Evolutionary conservation across 2,329 filamentous ascomycete genomes (phyloP).

Genomic region (Myriosclerotinia duriaeana): DNA sequence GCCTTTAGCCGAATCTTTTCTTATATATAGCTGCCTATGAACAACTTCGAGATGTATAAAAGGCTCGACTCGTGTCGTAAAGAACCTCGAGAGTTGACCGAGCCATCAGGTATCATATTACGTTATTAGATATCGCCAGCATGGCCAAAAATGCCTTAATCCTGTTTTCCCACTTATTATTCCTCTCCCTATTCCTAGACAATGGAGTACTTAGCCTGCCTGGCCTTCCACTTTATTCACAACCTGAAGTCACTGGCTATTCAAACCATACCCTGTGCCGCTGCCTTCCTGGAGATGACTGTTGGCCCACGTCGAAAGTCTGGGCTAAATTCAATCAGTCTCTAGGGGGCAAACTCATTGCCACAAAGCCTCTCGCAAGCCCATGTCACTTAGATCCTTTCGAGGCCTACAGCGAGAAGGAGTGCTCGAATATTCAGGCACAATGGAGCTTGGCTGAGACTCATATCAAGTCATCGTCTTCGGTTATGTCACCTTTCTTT

Average conservation of each 20-base stretch:
- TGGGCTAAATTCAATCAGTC: conserved; percentile 30
- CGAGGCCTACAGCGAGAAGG: neutral
- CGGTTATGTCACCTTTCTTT: conserved; percentile 45
- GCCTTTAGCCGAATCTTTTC: neutral
- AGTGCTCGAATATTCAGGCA: conserved; percentile 22
- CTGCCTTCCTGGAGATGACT: conserved; percentile 25
- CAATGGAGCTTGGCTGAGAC: neutral
- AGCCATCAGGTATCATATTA: neutral
- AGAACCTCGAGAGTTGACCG: neutral
- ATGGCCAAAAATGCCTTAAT: neutral
- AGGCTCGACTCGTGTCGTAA: neutral
- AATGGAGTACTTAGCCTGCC: neutral
- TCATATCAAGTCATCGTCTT: conserved; percentile 38
- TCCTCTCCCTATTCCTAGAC: neutral
- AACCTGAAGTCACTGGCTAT: neutral
- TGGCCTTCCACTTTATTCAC: neutral
- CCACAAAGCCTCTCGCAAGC: conserved; percentile 24
- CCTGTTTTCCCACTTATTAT: neutral
- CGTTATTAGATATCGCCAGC: neutral
- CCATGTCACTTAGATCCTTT: conserved; percentile 23
- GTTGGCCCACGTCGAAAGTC: conserved; percentile 26
- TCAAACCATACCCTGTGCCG: neutral
- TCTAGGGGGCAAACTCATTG: conserved; percentile 27
- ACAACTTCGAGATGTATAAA: neutral
- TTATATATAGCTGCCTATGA: neutral